These are phyloP conservation scores for Picea sitchensis DNA, from an alignment of 75 land plant species.

Conservation along the genomic window DNA sequence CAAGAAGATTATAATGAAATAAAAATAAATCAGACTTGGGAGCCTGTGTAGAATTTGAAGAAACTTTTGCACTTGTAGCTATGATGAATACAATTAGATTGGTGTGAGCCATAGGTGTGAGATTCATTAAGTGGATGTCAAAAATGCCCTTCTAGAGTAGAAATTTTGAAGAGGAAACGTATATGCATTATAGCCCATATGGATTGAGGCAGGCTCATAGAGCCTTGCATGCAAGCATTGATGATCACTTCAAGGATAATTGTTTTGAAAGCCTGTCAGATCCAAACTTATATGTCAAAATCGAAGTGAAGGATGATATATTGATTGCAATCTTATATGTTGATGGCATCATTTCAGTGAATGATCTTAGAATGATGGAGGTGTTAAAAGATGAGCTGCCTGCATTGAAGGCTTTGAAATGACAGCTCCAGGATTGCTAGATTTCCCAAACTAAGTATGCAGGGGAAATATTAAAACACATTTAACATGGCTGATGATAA, in stretches of 20 bases:
- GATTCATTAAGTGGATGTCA: neutral
- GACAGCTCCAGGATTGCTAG: too few relatives aligned
- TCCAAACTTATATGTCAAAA: neutral
- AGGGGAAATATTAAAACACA: too few relatives aligned
- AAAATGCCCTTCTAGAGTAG: neutral
- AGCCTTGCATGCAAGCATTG: neutral
- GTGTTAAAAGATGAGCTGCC: neutral
- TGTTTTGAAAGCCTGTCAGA: neutral
- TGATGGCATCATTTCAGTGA: too few relatives aligned
- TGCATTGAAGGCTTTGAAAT: slow-evolving; percentile 16
- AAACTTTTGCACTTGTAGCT: neutral
- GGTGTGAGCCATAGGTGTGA: neutral
- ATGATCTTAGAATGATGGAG: too few relatives aligned
- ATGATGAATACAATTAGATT: neutral
- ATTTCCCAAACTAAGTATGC: too few relatives aligned
- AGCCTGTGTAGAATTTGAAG: neutral
- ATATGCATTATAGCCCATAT: neutral
- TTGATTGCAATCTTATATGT: slow-evolving; percentile 27
- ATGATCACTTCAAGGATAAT: neutral
- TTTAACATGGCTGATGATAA: too few relatives aligned
- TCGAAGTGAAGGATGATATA: too few relatives aligned
- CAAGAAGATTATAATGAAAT: neutral
- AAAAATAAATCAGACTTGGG: neutral
- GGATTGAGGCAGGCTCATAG: neutral
- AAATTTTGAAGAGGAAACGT: neutral